Evolutionary conservation across 345 rosid species (phyloP), one percentile per base, ranked within the genome.

Genomic region (Salix viminalis): DNA sequence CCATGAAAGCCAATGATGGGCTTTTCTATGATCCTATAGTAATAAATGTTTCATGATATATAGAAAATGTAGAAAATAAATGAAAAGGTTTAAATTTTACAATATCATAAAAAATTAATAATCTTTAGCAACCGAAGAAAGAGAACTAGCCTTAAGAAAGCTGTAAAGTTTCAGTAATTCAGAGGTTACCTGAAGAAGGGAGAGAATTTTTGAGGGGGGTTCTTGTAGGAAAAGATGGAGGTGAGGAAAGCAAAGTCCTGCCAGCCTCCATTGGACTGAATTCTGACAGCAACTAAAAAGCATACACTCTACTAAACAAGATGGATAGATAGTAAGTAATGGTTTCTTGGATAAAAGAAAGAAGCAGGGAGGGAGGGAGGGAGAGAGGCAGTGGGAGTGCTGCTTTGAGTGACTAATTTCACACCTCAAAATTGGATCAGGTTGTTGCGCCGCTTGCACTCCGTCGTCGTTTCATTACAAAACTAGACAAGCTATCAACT

Each of bases 261-360:
- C 88, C 86, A 75, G 91, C 89, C 79, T 89, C 98, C 98, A 94
- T 94, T 73, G 50, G 71, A 30, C 65, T 12, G 28, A 78, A 70
- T 11, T 69, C 54, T 50, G 39, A 2, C 5, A 56, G 6, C 23
- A 52, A 2, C 21, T 6, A 7, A 73, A 54, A 18, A 19, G 21
- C 60, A 54, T 54, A 7, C 10, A 54, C 60, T 54, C n/a, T 23
- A 21, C 60, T 54, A 7, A 54, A 54, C 60, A 54, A 21, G 60
- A 34, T 34, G 37, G 37, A 34, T 34, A 34, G 37, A 21, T 21
- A 19, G n/a, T 52, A 21, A 41, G 44, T 19, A 52, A 11, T 52
- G 44, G 44, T 52, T 19, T 52, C 60, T 52, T 19, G 60, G 60
- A 52, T 19, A 32, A 52, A 52, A 52, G 10, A 19, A 37, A 21